A percentile compares a stretch with the other conserved stretches of the same genome.
Conservation (phyloP, 352 stramenopile genomes). For the Phytophthora hibernalis region DNA sequence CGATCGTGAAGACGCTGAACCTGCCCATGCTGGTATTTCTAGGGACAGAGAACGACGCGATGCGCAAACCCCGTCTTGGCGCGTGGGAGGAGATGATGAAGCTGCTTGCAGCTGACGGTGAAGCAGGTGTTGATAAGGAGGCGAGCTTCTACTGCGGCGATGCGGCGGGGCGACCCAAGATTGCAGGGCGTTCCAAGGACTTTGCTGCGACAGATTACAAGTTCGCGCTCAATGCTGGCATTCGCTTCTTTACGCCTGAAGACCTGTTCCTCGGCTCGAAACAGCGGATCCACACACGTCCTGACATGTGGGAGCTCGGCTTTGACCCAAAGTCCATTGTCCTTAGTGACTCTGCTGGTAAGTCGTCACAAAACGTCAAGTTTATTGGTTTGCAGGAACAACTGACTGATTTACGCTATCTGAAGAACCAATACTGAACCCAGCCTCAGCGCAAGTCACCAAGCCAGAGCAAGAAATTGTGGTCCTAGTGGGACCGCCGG, state of each 20-base stretch:
- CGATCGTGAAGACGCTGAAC: slow-evolving; percentile 66
- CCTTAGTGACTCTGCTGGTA: slow-evolving; percentile 36
- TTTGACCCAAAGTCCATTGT: slow-evolving; percentile 68
- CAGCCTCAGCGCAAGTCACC: slow-evolving; percentile 28
- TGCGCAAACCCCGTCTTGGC: slow-evolving; percentile 80
- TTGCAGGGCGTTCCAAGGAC: slow-evolving; percentile 72
- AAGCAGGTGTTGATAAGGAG: slow-evolving; percentile 48
- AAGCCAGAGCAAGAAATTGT: slow-evolving; percentile 68
- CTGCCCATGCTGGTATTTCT: slow-evolving; percentile 79
- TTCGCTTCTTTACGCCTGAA: slow-evolving; percentile 88
- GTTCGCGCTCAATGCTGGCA: slow-evolving; percentile 86
- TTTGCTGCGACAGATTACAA: slow-evolving; percentile 90
- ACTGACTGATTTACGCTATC: slow-evolving; percentile 1
- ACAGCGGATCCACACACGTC: slow-evolving; percentile 74
- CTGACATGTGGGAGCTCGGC: slow-evolving; percentile 74
- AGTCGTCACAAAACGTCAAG: not conserved
- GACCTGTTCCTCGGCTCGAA: slow-evolving; percentile 78
- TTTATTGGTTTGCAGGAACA: not conserved
- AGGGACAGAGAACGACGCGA: slow-evolving; percentile 72
- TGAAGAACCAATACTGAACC: slow-evolving; percentile 35
- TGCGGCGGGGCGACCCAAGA: slow-evolving; percentile 79
- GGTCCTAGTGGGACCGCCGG: slow-evolving; percentile 73
- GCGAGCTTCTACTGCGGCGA: slow-evolving; percentile 87
- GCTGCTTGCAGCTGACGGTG: slow-evolving; percentile 21
- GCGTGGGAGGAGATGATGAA: slow-evolving; percentile 68